A percentile compares a stretch with the other conserved stretches of the same genome.
Evolutionary conservation across 805 yeast genomes (phyloP).

Genomic region (Metschnikowia picachoensis): DNA sequence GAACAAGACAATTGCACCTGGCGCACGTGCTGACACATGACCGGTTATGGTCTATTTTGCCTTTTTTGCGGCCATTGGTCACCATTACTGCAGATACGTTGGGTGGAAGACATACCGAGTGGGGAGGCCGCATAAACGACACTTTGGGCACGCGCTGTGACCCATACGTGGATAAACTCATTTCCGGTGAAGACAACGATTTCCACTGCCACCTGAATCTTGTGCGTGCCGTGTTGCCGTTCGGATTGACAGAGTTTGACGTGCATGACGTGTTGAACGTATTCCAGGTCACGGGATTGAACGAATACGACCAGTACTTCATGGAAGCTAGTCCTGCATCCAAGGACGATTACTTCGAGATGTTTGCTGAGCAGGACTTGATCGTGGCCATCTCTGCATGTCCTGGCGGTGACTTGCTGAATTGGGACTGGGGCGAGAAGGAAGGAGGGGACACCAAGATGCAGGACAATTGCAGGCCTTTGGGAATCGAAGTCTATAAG

Average conservation of each 20-base stretch:
- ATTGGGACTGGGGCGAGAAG: conserved; percentile 70
- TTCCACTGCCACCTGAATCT: conserved; percentile 66
- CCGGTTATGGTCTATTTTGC: conserved; percentile 62
- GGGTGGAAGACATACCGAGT: conserved; percentile 53
- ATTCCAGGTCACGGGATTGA: conserved; percentile 65
- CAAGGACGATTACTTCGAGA: conserved; percentile 57
- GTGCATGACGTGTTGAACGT: conserved; percentile 69
- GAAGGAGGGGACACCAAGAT: conserved; percentile 45
- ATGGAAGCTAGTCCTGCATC: conserved; percentile 69
- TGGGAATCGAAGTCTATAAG: conserved; percentile 58
- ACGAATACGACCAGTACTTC: conserved; percentile 61
- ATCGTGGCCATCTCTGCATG: conserved; percentile 63
- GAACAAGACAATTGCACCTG: conserved; percentile 63
- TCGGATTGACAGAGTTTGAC: conserved; percentile 60
- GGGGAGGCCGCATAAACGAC: conserved; percentile 66
- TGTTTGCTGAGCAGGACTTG: conserved; percentile 63
- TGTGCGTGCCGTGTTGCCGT: conserved; percentile 54
- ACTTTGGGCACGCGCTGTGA: conserved; percentile 67
- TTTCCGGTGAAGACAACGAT: conserved; percentile 63
- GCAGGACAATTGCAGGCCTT: conserved; percentile 60
- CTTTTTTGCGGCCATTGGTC: conserved; percentile 60
- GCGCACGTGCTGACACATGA: conserved; percentile 61
- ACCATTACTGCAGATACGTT: conserved; percentile 62
- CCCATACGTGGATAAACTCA: conserved; percentile 60
- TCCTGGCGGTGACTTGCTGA: conserved; percentile 66